phyloP scores from a whole-genome alignment of 176 grass and related monocot species.

The Bromus sterilis region DNA sequence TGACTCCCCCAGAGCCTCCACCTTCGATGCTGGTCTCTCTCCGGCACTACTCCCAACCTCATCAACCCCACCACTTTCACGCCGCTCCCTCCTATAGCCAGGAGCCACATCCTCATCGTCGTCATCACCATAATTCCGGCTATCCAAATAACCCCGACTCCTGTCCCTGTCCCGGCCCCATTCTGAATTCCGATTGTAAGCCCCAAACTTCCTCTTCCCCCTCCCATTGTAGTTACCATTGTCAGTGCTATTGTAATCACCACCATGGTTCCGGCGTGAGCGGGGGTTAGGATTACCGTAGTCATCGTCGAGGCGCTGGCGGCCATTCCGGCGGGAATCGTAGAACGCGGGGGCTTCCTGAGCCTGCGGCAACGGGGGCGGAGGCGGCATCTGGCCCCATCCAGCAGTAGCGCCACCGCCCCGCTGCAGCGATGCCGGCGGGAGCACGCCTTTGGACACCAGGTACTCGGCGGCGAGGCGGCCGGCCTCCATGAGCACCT shows the following conservation, averaged over 20 bases:
- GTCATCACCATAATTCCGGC: constrained; percentile 39
- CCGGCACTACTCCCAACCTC: constrained; percentile 66
- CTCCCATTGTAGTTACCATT: constrained; percentile 40
- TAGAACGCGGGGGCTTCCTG: constrained; percentile 15
- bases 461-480: constrained; percentile 92
- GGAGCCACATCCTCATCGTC: constrained; percentile 46
- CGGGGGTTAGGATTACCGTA: constrained; percentile 21
- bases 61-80: constrained; percentile 30
- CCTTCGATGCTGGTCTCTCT: constrained; percentile 41
- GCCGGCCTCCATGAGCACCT: constrained; percentile 84
- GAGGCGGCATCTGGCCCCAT: constrained; percentile 22
- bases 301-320: constrained; percentile 48
- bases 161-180: constrained; percentile 56
- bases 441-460: constrained; percentile 70
- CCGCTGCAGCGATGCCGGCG: constrained; percentile 39
- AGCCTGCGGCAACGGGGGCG: not conserved
- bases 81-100: constrained; percentile 48
- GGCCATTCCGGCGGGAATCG: constrained; percentile 10
- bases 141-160: constrained; percentile 48
- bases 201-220: constrained; percentile 50
- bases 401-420: not conserved
- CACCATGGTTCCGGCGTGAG: not conserved
- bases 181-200: constrained; percentile 49
- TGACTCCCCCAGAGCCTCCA: constrained; percentile 52
- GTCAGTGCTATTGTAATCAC: constrained; percentile 10